A percentile compares a stretch with the other conserved stretches of the same genome.
Conservation (phyloP, 116 monocot genomes). For the Thalassia testudinum region DNA sequence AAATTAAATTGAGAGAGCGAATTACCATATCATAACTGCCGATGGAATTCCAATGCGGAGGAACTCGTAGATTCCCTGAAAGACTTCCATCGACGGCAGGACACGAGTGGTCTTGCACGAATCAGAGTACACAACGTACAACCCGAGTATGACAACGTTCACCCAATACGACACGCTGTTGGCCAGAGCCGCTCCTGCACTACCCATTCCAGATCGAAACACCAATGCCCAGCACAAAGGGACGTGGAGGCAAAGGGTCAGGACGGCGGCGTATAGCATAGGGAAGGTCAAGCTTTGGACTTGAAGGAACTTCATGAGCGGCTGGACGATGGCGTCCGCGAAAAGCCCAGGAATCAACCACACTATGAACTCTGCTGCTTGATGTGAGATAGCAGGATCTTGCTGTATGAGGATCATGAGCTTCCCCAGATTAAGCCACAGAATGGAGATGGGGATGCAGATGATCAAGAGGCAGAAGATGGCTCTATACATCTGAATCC, state of each 20-base stretch:
- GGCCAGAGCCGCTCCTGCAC: conserved; percentile 49
- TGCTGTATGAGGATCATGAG: conserved; percentile 43
- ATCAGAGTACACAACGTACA: conserved; percentile 34
- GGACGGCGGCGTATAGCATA: conserved; percentile 22
- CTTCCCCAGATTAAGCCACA: conserved; percentile 50
- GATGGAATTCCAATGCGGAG: conserved; percentile 45
- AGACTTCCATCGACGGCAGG: conserved; percentile 25
- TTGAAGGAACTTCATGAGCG: conserved; percentile 53
- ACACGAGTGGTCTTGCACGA: conserved; percentile 39
- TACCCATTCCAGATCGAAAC: conserved; percentile 29
- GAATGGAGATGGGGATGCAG: conserved; percentile 37
- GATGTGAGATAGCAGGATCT: conserved; percentile 41
- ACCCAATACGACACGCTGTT: conserved; percentile 47
- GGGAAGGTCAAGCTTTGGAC: conserved; percentile 57
- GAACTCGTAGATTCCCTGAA: conserved; percentile 30
- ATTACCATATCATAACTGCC: conserved; percentile 65
- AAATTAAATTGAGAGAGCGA: not conserved
- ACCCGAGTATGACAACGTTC: conserved; percentile 28
- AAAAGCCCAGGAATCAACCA: conserved; percentile 64
- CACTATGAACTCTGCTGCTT: conserved; percentile 36
- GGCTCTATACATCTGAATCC: conserved; percentile 44
- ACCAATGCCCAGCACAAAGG: conserved; percentile 64
- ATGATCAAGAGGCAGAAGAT: conserved; percentile 37
- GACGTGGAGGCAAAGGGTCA: conserved; percentile 39
- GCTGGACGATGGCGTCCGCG: conserved; percentile 34